Evolutionary conservation across 805 yeast species (phyloP), one percentile per base, ranked within the genome.

Genomic region (Babjeviella inositovora): DNA sequence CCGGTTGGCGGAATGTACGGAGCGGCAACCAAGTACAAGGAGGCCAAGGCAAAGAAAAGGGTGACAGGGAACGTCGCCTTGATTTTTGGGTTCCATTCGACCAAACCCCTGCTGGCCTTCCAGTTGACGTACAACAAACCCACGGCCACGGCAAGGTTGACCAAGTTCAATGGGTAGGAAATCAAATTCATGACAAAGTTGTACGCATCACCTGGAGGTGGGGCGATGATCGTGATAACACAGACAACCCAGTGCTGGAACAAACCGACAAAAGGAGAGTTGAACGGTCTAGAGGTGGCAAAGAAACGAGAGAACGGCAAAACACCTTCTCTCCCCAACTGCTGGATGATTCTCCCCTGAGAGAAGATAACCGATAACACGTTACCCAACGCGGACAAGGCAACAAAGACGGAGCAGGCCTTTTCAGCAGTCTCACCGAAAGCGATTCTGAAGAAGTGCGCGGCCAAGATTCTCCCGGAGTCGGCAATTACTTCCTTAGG

Each of bases 191-290:
- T 44, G 34, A 80, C 68, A 43, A 81, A 75, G 45, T 76, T 74
- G 53, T 77, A 80, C 22, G 92, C 92, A 41, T 79, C 92, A 27
- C 90, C 92, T 13, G 85, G 79, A 11, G 90, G 87, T 19, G 81
- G 80, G 4, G 87, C 90, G 21, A 77, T 39, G 29, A 81, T 67
- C 23, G 82, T 70, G 24, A 80, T 56, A 19, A 74, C 47, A 51
- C 85, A 76, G 10, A 79, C 72, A 21, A 72, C 45, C 67, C 80
- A 79, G 42, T 80, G 92, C 44, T 75, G 75, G 35, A 71, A 56
- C 25, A 80, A 52, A 24, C 87, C 92, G 20, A 70, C 64, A 31
- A 67, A 47, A 20, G 93, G 93, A 3, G 90, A 57, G 34, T 62
- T 63, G 46, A 76, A 74, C 4, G 92, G 92, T 39, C 48, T 69